A percentile compares a stretch with the other conserved stretches of the same genome.
Evolutionary conservation across 2,329 filamentous ascomycete genomes (phyloP).

Genomic region (Arthrobotrys entomopaga): DNA sequence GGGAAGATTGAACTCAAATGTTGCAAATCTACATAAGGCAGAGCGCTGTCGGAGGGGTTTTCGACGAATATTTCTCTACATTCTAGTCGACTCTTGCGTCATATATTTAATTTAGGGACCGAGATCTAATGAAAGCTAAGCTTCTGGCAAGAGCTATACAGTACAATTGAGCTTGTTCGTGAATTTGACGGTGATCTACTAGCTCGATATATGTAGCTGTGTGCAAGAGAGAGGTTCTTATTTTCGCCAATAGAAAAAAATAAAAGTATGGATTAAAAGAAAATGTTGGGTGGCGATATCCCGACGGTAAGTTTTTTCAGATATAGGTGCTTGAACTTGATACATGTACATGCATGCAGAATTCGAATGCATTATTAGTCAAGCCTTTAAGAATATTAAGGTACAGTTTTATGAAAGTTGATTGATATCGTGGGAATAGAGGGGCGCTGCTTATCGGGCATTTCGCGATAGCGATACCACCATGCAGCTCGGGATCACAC

Average conservation of each 20-base stretch:
- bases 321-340: neutral
- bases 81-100: slow-evolving; percentile 20
- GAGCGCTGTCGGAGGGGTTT: slow-evolving; percentile 9
- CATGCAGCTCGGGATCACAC: slow-evolving; percentile 6
- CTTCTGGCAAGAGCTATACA: neutral
- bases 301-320: too few relatives aligned
- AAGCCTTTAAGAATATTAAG: too few relatives aligned
- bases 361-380: too few relatives aligned
- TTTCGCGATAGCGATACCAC: slow-evolving; percentile 32
- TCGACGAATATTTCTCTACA: neutral
- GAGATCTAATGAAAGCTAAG: too few relatives aligned
- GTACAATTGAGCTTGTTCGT: too few relatives aligned
- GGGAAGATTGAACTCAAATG: neutral
- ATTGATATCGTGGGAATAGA: neutral
- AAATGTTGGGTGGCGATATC: too few relatives aligned
- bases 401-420: neutral
- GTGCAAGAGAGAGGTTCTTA: too few relatives aligned
- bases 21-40: slow-evolving; percentile 29
- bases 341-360: neutral
- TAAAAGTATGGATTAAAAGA: too few relatives aligned
- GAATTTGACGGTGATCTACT: too few relatives aligned
- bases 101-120: too few relatives aligned
- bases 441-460: slow-evolving; percentile 40
- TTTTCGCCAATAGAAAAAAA: too few relatives aligned
- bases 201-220: too few relatives aligned